Conservation (phyloP, 2,329 filamentous ascomycete species). For the Graphiopsis chlorocephala region DNA sequence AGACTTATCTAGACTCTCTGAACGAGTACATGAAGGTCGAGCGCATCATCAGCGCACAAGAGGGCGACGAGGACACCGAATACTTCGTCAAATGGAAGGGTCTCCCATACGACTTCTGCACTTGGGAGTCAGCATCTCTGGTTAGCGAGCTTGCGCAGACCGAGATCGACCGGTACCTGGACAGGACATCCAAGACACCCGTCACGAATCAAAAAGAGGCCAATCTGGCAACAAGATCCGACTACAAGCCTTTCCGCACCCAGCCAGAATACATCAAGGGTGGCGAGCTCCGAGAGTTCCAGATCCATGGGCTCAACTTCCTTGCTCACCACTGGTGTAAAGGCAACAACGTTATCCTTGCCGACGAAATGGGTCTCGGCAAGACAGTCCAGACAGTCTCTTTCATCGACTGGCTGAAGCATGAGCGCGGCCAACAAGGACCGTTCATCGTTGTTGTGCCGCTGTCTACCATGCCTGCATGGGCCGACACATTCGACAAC, state of each 20-base stretch:
- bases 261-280: conserved; percentile 83
- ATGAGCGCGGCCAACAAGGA: conserved; percentile 84
- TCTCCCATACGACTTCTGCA: conserved; percentile 88
- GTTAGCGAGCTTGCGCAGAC: conserved; percentile 77
- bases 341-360: conserved; percentile 91
- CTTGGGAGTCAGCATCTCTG: conserved; percentile 79
- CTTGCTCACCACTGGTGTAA: conserved; percentile 93
- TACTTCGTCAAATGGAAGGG: conserved; percentile 91
- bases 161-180: conserved; percentile 87
- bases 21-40: conserved; percentile 91
- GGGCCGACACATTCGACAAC: conserved; percentile 95
- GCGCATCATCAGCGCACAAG: conserved; percentile 79
- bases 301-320: conserved; percentile 92
- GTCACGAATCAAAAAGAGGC: conserved; percentile 75
- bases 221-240: conserved; percentile 69
- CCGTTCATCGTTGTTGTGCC: conserved; percentile 97
- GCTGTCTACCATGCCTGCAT: conserved; percentile 93
- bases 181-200: conserved; percentile 77
- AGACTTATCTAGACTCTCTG: conserved; percentile 82
- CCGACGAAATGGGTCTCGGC: conserved; percentile 97
- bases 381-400: conserved; percentile 98
- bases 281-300: conserved; percentile 86
- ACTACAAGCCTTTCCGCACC: conserved; percentile 68
- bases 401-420: conserved; percentile 94
- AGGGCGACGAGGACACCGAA: conserved; percentile 76